phyloP scores from a whole-genome alignment of 192 early-diverging fungal species.

The Allomyces javanicus region DNA sequence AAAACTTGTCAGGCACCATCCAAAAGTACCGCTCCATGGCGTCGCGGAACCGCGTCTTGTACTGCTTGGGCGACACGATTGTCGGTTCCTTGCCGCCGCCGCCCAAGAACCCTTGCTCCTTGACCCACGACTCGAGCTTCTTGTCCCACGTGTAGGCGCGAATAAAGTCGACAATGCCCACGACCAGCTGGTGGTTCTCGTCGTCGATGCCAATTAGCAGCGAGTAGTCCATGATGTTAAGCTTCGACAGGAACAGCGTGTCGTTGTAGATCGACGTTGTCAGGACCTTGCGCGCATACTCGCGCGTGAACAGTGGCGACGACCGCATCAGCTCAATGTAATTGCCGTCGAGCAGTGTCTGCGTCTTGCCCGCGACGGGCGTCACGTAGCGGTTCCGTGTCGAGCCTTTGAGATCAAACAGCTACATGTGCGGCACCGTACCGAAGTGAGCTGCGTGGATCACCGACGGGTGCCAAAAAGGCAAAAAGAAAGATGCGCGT shows the following conservation, averaged over 20 bases:
- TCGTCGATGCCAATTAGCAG: slow-evolving; percentile 86
- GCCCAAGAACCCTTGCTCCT: slow-evolving; percentile 78
- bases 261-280: slow-evolving; percentile 78
- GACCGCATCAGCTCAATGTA: slow-evolving; percentile 43
- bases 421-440: slow-evolving; percentile 14
- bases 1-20: slow-evolving; percentile 54
- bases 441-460: not conserved
- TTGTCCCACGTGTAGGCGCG: slow-evolving; percentile 99
- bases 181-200: slow-evolving; percentile 62
- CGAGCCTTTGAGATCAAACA: slow-evolving; percentile 89
- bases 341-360: not conserved
- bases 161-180: slow-evolving; percentile 98
- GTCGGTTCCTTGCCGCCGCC: slow-evolving; percentile 83
- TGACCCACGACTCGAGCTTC: slow-evolving; percentile 94
- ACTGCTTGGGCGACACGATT: slow-evolving; percentile 86
- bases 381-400: slow-evolving; percentile 78
- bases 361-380: not conserved
- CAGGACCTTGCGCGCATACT: slow-evolving; percentile 70
- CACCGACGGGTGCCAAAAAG: not conserved
- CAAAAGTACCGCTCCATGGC: slow-evolving; percentile 87
- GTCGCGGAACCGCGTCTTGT: slow-evolving; percentile 76
- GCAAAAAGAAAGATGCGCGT: slow-evolving; percentile 3
- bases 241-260: slow-evolving; percentile 75
- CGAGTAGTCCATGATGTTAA: slow-evolving; percentile 97
- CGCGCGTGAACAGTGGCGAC: slow-evolving; percentile 74